A percentile compares a stretch with the other conserved stretches of the same genome.
Conservation (phyloP, 2,329 filamentous ascomycete genomes). For the Fusarium verrucosum region DNA sequence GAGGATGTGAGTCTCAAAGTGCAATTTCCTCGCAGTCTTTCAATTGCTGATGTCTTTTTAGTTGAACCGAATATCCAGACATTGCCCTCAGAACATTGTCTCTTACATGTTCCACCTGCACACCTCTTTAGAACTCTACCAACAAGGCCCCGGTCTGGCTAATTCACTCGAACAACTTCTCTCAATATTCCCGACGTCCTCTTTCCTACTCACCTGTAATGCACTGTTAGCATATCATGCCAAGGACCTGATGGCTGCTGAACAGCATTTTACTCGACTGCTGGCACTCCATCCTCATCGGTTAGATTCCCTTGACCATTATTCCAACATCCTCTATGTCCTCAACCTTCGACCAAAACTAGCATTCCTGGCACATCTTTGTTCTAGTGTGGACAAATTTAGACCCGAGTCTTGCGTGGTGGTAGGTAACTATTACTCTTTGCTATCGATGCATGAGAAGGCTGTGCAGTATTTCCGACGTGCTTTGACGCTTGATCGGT, state of each 20-base stretch:
- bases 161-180: conserved; percentile 80
- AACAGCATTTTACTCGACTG: conserved; percentile 77
- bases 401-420: conserved; percentile 96
- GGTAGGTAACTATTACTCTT: conserved; percentile 95
- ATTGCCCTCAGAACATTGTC: conserved; percentile 89
- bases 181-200: conserved; percentile 84
- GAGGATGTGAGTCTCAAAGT: conserved; percentile 73
- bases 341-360: conserved; percentile 88
- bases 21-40: conserved; percentile 35
- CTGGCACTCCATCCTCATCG: conserved; percentile 78
- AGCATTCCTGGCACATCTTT: conserved; percentile 90
- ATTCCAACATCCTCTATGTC: conserved; percentile 97
- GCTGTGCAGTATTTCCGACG: conserved; percentile 97
- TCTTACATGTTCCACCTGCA: conserved; percentile 94
- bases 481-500: conserved; percentile 87
- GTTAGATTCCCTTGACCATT: conserved; percentile 91
- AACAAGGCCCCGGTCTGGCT: conserved; percentile 79
- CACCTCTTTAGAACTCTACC: conserved; percentile 90
- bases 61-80: conserved; percentile 75
- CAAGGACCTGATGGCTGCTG: conserved; percentile 77
- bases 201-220: conserved; percentile 89
- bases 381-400: conserved; percentile 92
- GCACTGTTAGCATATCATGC: conserved; percentile 90
- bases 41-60: conserved; percentile 48
- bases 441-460: conserved; percentile 95